These are phyloP conservation scores for Stenocarpella maydis DNA, from an alignment of 2,329 filamentous ascomycete species.

Conservation along the genomic window DNA sequence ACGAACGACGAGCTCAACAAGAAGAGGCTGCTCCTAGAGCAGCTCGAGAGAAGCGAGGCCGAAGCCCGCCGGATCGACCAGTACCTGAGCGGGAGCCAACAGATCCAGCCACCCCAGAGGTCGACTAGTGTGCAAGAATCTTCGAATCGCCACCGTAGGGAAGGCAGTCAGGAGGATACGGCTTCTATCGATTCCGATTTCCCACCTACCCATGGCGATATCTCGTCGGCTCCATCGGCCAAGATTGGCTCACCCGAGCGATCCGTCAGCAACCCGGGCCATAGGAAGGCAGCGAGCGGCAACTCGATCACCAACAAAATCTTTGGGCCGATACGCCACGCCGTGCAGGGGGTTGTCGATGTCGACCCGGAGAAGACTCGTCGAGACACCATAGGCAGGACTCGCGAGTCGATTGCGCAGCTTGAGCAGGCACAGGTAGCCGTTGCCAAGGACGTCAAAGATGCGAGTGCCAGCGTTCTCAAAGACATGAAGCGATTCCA, in stretches of 20 bases:
- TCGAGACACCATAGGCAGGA: constrained; percentile 94
- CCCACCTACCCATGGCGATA: constrained; percentile 83
- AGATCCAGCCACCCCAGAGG: constrained; percentile 69
- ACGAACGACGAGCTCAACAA: constrained; percentile 91
- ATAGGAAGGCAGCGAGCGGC: constrained; percentile 85
- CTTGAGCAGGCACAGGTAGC: constrained; percentile 91
- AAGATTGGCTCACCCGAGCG: constrained; percentile 74
- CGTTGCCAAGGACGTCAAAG: constrained; percentile 89
- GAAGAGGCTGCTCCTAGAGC: constrained; percentile 82
- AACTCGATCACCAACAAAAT: constrained; percentile 93
- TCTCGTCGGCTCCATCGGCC: constrained; percentile 73
- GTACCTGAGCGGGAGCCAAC: constrained; percentile 80
- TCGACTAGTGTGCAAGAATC: constrained; percentile 68
- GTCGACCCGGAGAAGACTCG: constrained; percentile 93
- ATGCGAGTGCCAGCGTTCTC: constrained; percentile 87
- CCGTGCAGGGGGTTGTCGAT: constrained; percentile 94
- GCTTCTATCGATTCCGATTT: constrained; percentile 97
- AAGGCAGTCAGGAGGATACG: constrained; percentile 75
- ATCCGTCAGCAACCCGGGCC: constrained; percentile 57
- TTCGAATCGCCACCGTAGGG: constrained; percentile 58
- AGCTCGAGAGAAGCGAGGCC: constrained; percentile 90
- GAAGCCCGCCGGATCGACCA: constrained; percentile 95
- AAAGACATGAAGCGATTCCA: constrained; percentile 94
- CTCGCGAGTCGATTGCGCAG: constrained; percentile 83
- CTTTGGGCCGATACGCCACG: constrained; percentile 93